These are phyloP conservation scores for Pichia deserticola DNA, from an alignment of 805 yeast species.

Conservation along the genomic window DNA sequence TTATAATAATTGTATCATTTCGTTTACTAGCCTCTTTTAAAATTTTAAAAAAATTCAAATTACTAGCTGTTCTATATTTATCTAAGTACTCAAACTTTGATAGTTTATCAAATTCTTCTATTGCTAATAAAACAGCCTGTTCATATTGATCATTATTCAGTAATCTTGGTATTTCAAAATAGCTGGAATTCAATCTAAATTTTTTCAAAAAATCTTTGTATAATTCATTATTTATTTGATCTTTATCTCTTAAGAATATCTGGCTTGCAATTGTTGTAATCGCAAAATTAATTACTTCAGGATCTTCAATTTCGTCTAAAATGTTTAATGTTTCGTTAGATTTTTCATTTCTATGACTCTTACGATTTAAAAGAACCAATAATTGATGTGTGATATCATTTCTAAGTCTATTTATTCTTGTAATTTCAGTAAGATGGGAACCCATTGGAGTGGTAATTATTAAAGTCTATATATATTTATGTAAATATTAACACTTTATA, in stretches of 20 bases:
- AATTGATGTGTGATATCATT: too few species aligned
- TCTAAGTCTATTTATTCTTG: too few species aligned
- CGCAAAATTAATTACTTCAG: background rate
- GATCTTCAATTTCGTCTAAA: background rate
- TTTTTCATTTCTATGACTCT: background rate
- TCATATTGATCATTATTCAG: constrained; percentile 18
- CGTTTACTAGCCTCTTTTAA: constrained; percentile 16
- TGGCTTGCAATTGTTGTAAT: constrained; percentile 11
- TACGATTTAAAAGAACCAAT: too few species aligned
- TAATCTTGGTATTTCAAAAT: constrained; percentile 16
- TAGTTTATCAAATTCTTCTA: constrained; percentile 4
- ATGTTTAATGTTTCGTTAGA: background rate
- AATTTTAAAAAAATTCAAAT: constrained; percentile 11
- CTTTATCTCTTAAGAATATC: constrained; percentile 11
- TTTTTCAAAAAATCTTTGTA: constrained; percentile 9
- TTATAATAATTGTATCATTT: constrained; percentile 16
- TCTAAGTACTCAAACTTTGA: background rate
- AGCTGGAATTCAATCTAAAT: constrained; percentile 5
- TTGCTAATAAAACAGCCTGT: constrained; percentile 13
- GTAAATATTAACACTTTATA: too few species aligned
- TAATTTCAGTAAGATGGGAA: too few species aligned
- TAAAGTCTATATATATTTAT: too few species aligned
- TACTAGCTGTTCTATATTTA: background rate
- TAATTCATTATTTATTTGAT: constrained; percentile 7
- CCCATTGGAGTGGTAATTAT: too few species aligned